A percentile compares a stretch with the other conserved stretches of the same genome.
Conservation (phyloP, 2,329 filamentous ascomycete genomes). For the Reticulascus tulasneorum region DNA sequence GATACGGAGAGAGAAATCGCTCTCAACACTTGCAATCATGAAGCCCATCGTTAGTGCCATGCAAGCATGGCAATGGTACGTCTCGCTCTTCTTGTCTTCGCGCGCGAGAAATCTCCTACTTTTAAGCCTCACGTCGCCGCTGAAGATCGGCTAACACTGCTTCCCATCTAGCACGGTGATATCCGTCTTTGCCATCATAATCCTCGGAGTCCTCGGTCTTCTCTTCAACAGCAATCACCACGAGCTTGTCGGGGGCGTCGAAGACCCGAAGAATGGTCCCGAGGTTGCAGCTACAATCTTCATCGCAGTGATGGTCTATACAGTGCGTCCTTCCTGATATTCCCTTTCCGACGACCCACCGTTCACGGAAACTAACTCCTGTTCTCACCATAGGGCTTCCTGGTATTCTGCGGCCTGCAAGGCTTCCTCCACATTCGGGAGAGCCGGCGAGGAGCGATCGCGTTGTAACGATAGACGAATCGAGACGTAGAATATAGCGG, state of each 20-base stretch:
- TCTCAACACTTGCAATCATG: constrained; percentile 55
- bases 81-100: too few species aligned
- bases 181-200: constrained; percentile 61
- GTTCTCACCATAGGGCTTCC: constrained; percentile 61
- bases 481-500: constrained; percentile 5
- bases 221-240: constrained; percentile 80
- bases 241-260: constrained; percentile 72
- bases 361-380: not conserved
- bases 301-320: constrained; percentile 82
- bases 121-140: too few species aligned
- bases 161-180: constrained; percentile 62
- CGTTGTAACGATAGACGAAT: constrained; percentile 45
- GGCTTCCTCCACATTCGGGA: constrained; percentile 81
- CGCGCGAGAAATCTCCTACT: constrained; percentile 1
- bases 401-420: constrained; percentile 88
- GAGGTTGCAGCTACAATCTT: constrained; percentile 84
- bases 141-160: constrained; percentile 3
- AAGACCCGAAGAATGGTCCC: constrained; percentile 66
- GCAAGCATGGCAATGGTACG: constrained; percentile 94
- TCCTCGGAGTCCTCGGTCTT: constrained; percentile 60
- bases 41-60: constrained; percentile 90
- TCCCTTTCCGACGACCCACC: not conserved
- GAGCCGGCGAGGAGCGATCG: constrained; percentile 78
- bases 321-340: constrained; percentile 54
- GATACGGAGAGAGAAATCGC: not conserved